Evolutionary conservation across 805 yeast genomes (phyloP).

Genomic region (Priceomyces medius): DNA sequence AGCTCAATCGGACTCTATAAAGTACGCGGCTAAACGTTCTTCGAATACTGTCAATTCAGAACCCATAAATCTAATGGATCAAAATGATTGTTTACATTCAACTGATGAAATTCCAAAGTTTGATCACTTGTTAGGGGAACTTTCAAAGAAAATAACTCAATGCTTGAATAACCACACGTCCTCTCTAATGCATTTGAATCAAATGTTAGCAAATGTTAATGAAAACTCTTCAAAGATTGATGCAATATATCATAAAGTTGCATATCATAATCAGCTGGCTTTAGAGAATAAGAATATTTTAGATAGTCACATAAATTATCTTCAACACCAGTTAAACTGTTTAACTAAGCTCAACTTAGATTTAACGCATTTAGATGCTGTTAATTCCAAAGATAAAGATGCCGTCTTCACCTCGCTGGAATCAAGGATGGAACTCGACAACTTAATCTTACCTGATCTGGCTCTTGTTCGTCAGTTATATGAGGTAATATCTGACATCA

Average conservation of each 20-base stretch:
- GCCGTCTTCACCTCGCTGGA: conserved; percentile 15
- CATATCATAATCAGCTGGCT: conserved; percentile 37
- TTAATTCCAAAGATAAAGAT: conserved; percentile 20
- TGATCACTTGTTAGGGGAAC: conserved; percentile 7
- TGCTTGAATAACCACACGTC: not conserved
- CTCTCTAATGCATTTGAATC: conserved; percentile 9
- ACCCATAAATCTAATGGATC: conserved; percentile 18
- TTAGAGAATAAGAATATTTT: conserved; percentile 32
- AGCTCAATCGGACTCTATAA: not conserved
- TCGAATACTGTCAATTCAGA: not conserved
- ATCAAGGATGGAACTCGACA: conserved; percentile 25
- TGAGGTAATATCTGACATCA: conserved; percentile 60
- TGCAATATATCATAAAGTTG: conserved; percentile 31
- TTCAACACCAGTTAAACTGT: conserved; percentile 22
- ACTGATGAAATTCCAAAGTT: not conserved
- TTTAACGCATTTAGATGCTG: conserved; percentile 22
- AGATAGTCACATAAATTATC: conserved; percentile 28
- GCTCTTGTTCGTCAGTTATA: conserved; percentile 57
- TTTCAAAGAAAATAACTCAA: conserved; percentile 18
- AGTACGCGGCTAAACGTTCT: not conserved
- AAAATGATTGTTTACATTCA: conserved; percentile 9
- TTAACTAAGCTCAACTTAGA: conserved; percentile 24
- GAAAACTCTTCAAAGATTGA: conserved; percentile 20
- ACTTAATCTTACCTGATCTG: conserved; percentile 40
- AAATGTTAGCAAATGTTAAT: conserved; percentile 11